Evolutionary conservation across 139 green algal species (phyloP), one percentile per base, ranked within the genome.

Genomic region (Ettlia oleoabundans): DNA sequence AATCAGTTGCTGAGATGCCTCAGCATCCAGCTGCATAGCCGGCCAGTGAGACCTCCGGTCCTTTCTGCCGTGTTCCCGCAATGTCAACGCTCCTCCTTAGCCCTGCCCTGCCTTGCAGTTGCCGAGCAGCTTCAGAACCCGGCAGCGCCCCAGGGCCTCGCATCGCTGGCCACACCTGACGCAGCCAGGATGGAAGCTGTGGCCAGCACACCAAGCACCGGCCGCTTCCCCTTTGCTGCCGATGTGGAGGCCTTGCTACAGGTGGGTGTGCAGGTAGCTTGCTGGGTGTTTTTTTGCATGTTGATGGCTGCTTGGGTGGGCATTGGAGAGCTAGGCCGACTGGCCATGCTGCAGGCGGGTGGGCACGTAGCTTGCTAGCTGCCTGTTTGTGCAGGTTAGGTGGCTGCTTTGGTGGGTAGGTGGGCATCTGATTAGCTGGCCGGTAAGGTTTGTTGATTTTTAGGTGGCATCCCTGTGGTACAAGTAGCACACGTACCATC

Each of bases 91-190:
- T 8, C 26, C 28, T 68, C 62, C 10, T 15, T 58, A 58, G 13
- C 47, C 10, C 22, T 42, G 1, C 71, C 32, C 19, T 47, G 18
- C 22, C 19, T 2, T 67, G 47, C 73, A 80, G 75, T 84, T 30
- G 84, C 84, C 5, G 68, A 84, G 42, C 63, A 85, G 66, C 81
- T 88, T 53, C 68, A 83, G 64, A 74, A 69, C 30, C 76, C 83
- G 4, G 68, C 65, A 15, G 75, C 66, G 5, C 63, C 66, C 7
- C 55, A 77, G 55, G 52, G 68, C 53, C 70, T 71, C 37, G 63
- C 64, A 3, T 32, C 53, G 32, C 47, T 73, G 66, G 68, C 73
- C 40, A 77, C 73, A 26, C 47, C 76, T 2, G 66, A 19, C 22
- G 51, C 43, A 52, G 37, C 76, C 13, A 40, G 68, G 42, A 62